These are phyloP conservation scores for Apiospora phragmitis DNA, from an alignment of 2,329 filamentous ascomycete genomes.

Conservation along the genomic window DNA sequence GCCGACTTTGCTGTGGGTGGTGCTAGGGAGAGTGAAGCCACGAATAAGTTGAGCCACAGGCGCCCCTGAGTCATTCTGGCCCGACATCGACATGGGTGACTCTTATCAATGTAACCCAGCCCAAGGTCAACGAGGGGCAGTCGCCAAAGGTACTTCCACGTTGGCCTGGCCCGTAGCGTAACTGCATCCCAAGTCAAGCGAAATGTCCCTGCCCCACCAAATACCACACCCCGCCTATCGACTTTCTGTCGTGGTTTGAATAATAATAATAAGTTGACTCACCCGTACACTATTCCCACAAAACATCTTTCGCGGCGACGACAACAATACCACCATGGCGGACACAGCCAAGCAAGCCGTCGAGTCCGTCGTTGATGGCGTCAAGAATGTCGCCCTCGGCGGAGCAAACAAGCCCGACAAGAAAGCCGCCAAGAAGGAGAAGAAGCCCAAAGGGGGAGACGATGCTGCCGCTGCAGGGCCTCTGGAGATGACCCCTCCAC, in stretches of 20 bases:
- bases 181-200: background rate
- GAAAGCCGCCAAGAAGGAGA: slow-evolving; percentile 33
- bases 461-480: slow-evolving; percentile 39
- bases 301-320: background rate
- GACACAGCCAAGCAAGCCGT: slow-evolving; percentile 47
- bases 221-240: background rate
- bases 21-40: background rate
- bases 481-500: slow-evolving; percentile 54
- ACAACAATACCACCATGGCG: slow-evolving; percentile 31
- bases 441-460: slow-evolving; percentile 51
- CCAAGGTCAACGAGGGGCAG: background rate
- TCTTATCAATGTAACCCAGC: background rate
- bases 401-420: slow-evolving; percentile 36
- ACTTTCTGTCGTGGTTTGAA: background rate
- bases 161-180: background rate
- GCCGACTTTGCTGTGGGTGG: background rate
- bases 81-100: background rate
- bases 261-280: background rate
- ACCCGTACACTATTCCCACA: background rate
- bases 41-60: no score
- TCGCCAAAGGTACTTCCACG: background rate
- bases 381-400: slow-evolving; percentile 52
- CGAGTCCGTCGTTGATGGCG: slow-evolving; percentile 47
- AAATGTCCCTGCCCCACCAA: background rate
- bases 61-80: background rate